A percentile compares a stretch with the other conserved stretches of the same genome.
These are phyloP conservation scores for Vicia faba DNA, from an alignment of 306 rosid genomes.

Conservation along the genomic window DNA sequence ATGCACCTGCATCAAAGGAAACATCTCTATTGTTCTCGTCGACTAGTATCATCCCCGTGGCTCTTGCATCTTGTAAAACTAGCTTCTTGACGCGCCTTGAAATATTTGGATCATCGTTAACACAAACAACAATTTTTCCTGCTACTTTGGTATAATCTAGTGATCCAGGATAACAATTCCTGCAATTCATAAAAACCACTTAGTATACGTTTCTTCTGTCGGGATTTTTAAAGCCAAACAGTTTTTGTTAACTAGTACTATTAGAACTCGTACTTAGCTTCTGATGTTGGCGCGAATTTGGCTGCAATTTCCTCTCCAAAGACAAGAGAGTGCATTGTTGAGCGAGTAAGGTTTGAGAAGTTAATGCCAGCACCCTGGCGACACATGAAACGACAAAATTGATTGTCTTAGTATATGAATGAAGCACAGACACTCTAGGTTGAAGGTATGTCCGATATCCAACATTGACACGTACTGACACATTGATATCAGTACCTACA, in stretches of 20 bases:
- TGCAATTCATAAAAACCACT: slow-evolving; percentile 43
- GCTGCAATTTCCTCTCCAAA: slow-evolving; percentile 68
- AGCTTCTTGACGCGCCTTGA: slow-evolving; percentile 71
- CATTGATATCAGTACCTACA: too few relatives aligned
- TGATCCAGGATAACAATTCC: slow-evolving; percentile 90
- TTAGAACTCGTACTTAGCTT: slow-evolving; percentile 73
- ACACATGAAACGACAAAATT: slow-evolving; percentile 26
- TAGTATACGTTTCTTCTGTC: background rate
- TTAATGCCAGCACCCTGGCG: slow-evolving; percentile 76
- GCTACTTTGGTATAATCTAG: slow-evolving; percentile 64
- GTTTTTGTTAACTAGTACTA: background rate
- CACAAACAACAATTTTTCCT: slow-evolving; percentile 78
- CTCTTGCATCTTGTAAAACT: slow-evolving; percentile 79
- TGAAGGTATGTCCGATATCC: background rate
- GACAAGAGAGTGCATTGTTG: slow-evolving; percentile 66
- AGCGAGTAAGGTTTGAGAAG: slow-evolving; percentile 66
- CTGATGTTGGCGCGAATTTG: slow-evolving; percentile 65
- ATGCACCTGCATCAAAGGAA: slow-evolving; percentile 72
- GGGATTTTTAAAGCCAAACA: background rate
- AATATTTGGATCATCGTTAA: slow-evolving; percentile 49
- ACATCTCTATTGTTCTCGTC: slow-evolving; percentile 50
- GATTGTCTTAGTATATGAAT: background rate
- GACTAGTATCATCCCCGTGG: slow-evolving; percentile 72
- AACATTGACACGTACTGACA: background rate
- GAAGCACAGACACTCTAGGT: background rate